Evolutionary conservation across 2,329 filamentous ascomycete species (phyloP), one percentile per base, ranked within the genome.

Genomic region (Penicillium sp.): DNA sequence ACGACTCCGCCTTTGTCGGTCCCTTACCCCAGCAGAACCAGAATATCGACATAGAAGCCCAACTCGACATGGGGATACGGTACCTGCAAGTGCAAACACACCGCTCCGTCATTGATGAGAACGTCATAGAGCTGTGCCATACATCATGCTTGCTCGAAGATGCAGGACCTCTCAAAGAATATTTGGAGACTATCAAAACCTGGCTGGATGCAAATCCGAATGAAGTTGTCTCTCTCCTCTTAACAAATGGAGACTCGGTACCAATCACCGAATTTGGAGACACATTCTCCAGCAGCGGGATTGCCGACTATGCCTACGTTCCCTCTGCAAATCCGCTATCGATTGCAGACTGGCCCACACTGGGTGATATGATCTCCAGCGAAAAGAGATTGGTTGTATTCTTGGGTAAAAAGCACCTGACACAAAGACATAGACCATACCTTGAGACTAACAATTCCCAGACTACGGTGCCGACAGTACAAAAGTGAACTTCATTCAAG

Each of bases 31-130:
- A 78, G 55, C 74, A 86, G 57, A 87, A 88, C 70, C 86, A 89
- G 67, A 81, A 83, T 59, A 76, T 85, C 49, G 78, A 81, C 5
- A 80, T 86, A 24, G 79, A 79, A 24, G 73, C 75, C 2, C 86
- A 89, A 66, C 77, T 89, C 10, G 72, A 82, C 50, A 74, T 82
- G 32, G 87, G 87, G 16, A 80, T 89, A 39, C 82, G 87, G 22
- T 85, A 85, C 61, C 72, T 89, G 13, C 83, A 87, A 65, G 84
- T 80, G 26, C 86, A 89, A 70, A 85, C 85, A 3, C 86, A 87
- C 65, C 61, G 67, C 34, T 73, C 79, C 37, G 71, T 79, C 53
- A 67, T 78, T 50, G 72, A 79, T 53, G 57, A 64, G n/a, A 79
- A 78, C 26, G 70, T 68, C 2, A 78, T 88, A 43, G 75, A 85